These are phyloP conservation scores for Lyophyllum semitale DNA, from an alignment of 768 basidiomycete species.

Conservation along the genomic window DNA sequence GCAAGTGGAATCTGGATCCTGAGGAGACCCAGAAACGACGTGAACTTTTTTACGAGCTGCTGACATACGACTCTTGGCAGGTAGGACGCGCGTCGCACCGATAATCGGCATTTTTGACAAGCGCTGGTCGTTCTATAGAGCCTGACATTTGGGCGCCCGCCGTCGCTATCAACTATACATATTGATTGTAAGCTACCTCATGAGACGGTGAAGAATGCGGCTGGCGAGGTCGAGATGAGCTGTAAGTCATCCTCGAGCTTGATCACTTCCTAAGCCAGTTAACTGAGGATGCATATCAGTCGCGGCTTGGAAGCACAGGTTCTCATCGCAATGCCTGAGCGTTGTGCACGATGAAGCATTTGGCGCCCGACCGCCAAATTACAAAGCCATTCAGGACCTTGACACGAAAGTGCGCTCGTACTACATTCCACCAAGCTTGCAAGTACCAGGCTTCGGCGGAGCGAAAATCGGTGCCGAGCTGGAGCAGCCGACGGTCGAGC, in stretches of 20 bases:
- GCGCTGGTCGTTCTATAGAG: slow-evolving; percentile 41
- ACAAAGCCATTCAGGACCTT: slow-evolving; percentile 62
- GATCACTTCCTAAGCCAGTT: too few relatives aligned
- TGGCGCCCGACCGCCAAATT: slow-evolving; percentile 60
- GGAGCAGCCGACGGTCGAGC: slow-evolving; percentile 51
- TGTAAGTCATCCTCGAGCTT: slow-evolving; percentile 49
- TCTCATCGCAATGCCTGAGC: slow-evolving; percentile 60
- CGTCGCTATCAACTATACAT: slow-evolving; percentile 60
- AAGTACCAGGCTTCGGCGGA: slow-evolving; percentile 64
- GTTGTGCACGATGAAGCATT: slow-evolving; percentile 71
- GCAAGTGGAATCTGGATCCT: slow-evolving; percentile 59
- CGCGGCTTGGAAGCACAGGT: slow-evolving; percentile 70
- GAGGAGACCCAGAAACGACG: slow-evolving; percentile 61
- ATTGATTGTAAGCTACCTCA: slow-evolving; percentile 57
- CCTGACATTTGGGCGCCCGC: slow-evolving; percentile 71
- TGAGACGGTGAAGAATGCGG: slow-evolving; percentile 41
- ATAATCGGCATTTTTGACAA: background rate
- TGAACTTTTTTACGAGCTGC: slow-evolving; percentile 63
- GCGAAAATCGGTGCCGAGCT: slow-evolving; percentile 41
- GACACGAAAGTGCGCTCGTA: slow-evolving; percentile 66
- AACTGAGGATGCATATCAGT: slow-evolving; percentile 42
- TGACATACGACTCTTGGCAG: slow-evolving; percentile 74
- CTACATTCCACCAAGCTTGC: slow-evolving; percentile 65
- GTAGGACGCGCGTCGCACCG: slow-evolving; percentile 33
- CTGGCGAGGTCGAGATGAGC: slow-evolving; percentile 60